Conservation (phyloP, 2,329 filamentous ascomycete species). For the Ascochyta fabae region DNA sequence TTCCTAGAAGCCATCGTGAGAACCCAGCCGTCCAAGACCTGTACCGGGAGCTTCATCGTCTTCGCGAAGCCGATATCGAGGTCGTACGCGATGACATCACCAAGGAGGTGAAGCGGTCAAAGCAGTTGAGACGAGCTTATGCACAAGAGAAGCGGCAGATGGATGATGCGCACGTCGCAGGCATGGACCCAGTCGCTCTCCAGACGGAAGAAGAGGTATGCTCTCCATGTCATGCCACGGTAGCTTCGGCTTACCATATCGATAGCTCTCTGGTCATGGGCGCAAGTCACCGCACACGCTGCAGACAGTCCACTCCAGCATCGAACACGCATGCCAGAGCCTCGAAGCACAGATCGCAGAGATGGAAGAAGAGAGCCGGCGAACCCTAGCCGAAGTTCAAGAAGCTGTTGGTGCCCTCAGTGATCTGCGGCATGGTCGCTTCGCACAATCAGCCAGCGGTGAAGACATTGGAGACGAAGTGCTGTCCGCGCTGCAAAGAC, state of each 20-base stretch:
- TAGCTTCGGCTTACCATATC: slow-evolving; percentile 14
- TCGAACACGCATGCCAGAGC: slow-evolving; percentile 69
- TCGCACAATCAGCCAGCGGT: slow-evolving; percentile 58
- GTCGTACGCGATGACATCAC: slow-evolving; percentile 69
- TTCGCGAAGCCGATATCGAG: slow-evolving; percentile 73
- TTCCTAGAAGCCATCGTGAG: slow-evolving; percentile 70
- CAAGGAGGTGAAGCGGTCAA: slow-evolving; percentile 68
- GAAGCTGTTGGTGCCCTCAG: slow-evolving; percentile 75
- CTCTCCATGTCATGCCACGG: not conserved
- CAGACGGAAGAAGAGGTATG: slow-evolving; percentile 59
- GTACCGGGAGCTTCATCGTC: slow-evolving; percentile 79
- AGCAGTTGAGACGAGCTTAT: slow-evolving; percentile 64
- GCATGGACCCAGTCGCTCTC: slow-evolving; percentile 66
- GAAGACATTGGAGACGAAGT: slow-evolving; percentile 71
- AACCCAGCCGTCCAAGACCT: slow-evolving; percentile 72
- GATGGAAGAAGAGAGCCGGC: slow-evolving; percentile 69
- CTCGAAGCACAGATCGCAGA: slow-evolving; percentile 72
- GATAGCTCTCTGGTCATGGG: slow-evolving; percentile 62
- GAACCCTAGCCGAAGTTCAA: slow-evolving; percentile 66
- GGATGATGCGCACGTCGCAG: slow-evolving; percentile 60
- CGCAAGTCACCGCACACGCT: slow-evolving; percentile 66
- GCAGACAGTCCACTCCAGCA: slow-evolving; percentile 68
- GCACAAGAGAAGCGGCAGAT: slow-evolving; percentile 60
- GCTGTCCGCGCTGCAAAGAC: slow-evolving; percentile 67
- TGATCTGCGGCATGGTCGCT: slow-evolving; percentile 80